Evolutionary conservation across 75 land plant species (phyloP).

Genomic region (Sequoia sempervirens): DNA sequence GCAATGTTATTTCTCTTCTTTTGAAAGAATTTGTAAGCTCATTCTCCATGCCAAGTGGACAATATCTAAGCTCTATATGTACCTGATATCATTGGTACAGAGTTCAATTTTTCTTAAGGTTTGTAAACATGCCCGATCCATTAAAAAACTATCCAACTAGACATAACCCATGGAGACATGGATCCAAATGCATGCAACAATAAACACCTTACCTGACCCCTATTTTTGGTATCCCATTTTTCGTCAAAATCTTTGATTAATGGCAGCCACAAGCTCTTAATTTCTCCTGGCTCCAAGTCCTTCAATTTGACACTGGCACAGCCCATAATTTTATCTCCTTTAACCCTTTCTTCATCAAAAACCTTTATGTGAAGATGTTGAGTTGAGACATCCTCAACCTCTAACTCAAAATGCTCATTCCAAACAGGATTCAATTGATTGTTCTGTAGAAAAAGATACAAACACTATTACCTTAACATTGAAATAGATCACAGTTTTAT

Average conservation of each 20-base stretch:
- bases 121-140: not conserved
- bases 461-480: not conserved
- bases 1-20: conserved; percentile 41
- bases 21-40: conserved; percentile 35
- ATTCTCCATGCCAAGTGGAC: conserved; percentile 46
- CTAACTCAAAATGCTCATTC: conserved; percentile 89
- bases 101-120: not conserved
- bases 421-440: conserved; percentile 82
- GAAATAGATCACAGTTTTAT: not conserved
- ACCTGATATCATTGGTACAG: conserved; percentile 33
- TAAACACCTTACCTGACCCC: conserved; percentile 59
- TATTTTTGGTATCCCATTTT: conserved; percentile 47
- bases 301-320: conserved; percentile 48
- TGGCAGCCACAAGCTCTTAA: conserved; percentile 73
- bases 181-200: not conserved
- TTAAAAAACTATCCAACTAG: not conserved
- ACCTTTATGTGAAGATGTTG: conserved; percentile 63
- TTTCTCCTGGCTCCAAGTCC: conserved; percentile 59
- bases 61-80: conserved; percentile 74
- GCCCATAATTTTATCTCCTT: conserved; percentile 72
- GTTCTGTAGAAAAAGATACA: conserved; percentile 46
- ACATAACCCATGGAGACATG: not conserved
- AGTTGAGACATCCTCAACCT: conserved; percentile 74
- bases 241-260: conserved; percentile 70
- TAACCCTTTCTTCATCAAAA: conserved; percentile 74